These are phyloP conservation scores for Epichloe sp. DNA, from an alignment of 2,329 filamentous ascomycete species.

Conservation along the genomic window DNA sequence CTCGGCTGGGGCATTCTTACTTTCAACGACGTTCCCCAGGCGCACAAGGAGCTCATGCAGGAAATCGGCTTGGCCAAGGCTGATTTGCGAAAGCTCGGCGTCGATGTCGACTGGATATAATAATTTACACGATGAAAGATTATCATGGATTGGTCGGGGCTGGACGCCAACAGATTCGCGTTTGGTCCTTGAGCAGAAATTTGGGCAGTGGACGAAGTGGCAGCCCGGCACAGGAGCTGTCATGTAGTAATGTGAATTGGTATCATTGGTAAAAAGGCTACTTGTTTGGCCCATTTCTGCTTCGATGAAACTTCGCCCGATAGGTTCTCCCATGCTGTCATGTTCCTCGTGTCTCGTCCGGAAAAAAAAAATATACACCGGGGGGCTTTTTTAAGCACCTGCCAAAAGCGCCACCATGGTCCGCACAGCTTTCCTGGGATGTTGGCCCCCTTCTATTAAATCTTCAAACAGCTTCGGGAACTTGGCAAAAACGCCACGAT, in stretches of 20 bases:
- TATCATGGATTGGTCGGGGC: neutral
- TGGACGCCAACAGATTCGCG: neutral
- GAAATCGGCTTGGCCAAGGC: constrained; percentile 68
- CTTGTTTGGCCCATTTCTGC: neutral
- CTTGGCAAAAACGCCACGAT: constrained; percentile 38
- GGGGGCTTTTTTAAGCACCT: constrained; percentile 22
- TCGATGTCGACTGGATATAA: constrained; percentile 56
- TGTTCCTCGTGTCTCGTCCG: constrained; percentile 8
- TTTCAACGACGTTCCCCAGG: constrained; percentile 90
- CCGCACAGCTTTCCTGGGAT: constrained; percentile 42
- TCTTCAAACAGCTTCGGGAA: constrained; percentile 48
- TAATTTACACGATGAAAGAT: neutral
- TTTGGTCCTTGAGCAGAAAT: neutral
- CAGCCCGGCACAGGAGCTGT: neutral
- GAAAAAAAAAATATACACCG: constrained; percentile 1
- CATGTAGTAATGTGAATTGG: neutral
- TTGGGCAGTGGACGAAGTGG: too few relatives aligned
- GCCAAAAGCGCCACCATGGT: constrained; percentile 47
- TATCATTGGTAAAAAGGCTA: constrained; percentile 5
- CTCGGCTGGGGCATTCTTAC: constrained; percentile 88
- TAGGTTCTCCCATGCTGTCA: neutral
- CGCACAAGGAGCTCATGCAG: constrained; percentile 75
- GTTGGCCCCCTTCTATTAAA: constrained; percentile 41
- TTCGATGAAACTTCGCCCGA: neutral
- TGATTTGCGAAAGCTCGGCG: constrained; percentile 61